Base-by-base conservation (phyloP, 768 basidiomycete genomes). In the Pleurotus pulmonarius region DNA sequence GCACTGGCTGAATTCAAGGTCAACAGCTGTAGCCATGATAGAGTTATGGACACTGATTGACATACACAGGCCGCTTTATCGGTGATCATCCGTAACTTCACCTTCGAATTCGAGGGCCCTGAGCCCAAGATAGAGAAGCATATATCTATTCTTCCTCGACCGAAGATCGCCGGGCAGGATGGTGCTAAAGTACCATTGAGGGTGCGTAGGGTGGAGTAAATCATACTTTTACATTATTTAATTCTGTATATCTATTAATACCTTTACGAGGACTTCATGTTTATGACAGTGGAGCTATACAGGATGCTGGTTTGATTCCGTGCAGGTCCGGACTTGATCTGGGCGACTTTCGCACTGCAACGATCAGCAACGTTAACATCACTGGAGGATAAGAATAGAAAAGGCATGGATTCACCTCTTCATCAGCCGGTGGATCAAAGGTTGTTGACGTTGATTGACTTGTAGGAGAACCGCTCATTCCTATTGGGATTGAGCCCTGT, bases 1-100 rank as follows among this genome's bases (percentile, higher is more conserved):
- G 81, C 82, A 0, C 44, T 83, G 11, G 65, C 72, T 0, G 75
- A 75, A 52, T 73, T 77, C 58, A 79, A 79, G 71, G 75, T 70
- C 5, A 5, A 62, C 65, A 15, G 41, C 41, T 43, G 12, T 43
- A n/a, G 41, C 12, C 15, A 15, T n/a, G 3, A n/a, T n/a, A 29
- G n/a, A 20, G 13, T 52, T 25, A 25, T 34, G 12, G 38, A n/a
- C 7, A 37, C 16, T 18, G 16, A 25, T 47, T 47, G 15, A 6
- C 13, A 44, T 46, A 11, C 26, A 6, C 37, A 81, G 80, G 71
- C 70, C n/a, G 73, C 75, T 0, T 61, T 81, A 2, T 65, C 65
- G 0, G 73, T 78, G 20, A 65, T 82, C 12, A 67, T 79, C 41
- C 71, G 71, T 49, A 70, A 73, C 62, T 82, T 67, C 56, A 63